Evolutionary conservation across 2,329 filamentous ascomycete species (phyloP).

Genomic region (Gyromitra esculenta): DNA sequence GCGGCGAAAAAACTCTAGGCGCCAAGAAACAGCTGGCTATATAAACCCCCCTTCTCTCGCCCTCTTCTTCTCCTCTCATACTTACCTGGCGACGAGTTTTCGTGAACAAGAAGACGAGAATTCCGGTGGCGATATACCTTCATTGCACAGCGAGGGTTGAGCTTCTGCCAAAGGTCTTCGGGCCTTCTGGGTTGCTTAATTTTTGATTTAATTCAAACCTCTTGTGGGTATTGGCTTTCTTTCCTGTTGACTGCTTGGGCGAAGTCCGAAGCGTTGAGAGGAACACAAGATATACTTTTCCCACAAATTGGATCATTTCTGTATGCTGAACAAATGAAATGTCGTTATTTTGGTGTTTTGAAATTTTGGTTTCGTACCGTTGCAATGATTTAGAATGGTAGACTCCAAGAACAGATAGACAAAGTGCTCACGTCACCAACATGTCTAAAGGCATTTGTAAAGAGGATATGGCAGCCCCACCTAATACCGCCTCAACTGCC

Average conservation of each 20-base stretch:
- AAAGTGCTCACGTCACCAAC: too few relatives aligned
- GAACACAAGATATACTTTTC: constrained; percentile 3
- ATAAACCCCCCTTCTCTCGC: constrained; percentile 28
- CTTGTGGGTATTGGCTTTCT: constrained; percentile 19
- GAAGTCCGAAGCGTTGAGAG: constrained; percentile 32
- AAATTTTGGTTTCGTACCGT: not conserved
- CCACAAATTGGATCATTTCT: not conserved
- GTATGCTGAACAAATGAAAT: not conserved
- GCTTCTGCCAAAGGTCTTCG: constrained; percentile 51
- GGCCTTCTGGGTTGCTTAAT: constrained; percentile 51
- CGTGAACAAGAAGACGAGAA: constrained; percentile 46
- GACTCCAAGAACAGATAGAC: too few relatives aligned
- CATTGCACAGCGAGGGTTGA: constrained; percentile 51
- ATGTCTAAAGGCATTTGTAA: too few relatives aligned
- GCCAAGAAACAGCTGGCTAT: constrained; percentile 20
- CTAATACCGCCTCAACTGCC: too few relatives aligned
- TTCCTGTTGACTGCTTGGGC: constrained; percentile 35
- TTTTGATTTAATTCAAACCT: constrained; percentile 50
- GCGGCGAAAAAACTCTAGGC: constrained; percentile 37
- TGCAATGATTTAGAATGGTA: not conserved
- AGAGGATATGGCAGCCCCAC: too few relatives aligned
- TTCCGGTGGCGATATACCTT: constrained; percentile 46
- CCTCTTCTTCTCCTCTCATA: constrained; percentile 33
- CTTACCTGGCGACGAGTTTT: constrained; percentile 46
- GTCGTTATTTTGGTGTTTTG: not conserved